Base-by-base conservation (phyloP, 2,329 filamentous ascomycete species). In the Beauveria medogensis region DNA sequence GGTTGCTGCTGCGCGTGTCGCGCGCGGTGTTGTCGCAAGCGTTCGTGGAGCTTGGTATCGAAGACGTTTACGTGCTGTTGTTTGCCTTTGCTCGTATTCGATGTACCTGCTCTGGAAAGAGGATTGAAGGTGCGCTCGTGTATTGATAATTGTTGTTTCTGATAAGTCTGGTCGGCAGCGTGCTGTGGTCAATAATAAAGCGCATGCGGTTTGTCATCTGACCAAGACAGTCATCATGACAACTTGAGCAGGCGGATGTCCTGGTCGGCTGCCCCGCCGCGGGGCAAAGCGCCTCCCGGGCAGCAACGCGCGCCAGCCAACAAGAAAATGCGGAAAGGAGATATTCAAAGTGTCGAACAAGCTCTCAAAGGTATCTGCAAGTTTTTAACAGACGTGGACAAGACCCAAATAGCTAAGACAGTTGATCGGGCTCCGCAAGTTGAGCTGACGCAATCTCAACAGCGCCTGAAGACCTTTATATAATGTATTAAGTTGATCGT, bases 1-100 rank as follows among this genome's bases (percentile, higher is more conserved):
- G 74, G 70, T 80, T 55, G 50, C 34, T 52, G 34, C 43, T 20
- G 40, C 43, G 53, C n/a, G 20, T 14, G 50, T 46, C n/a, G 46
- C 53, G 26, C 47, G 46, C 53, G 26, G 44, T 22, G 26, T 24
- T 43, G 37, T 53, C 40, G 30, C 30, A 46, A 46, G n/a, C 44
- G 14, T 9, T 40, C 20, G 47, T 28, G 28, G n/a, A 48, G 28
- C 28, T 40, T 28, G 52, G 37, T 57, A n/a, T 48, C 16, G n/a
- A 20, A 16, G 26, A 22, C 22, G 54, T 46, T 26, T 9, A 37
- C 22, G 37, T 16, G 52, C 7, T 22, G 26, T 55, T 18, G 44
- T 24, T 46, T 37, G 22, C 18, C 22, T 48, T 40, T 26, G 6
- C 18, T 8, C 16, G 12, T 18, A 22, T 30, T 47, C n/a, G 24